phyloP scores from a whole-genome alignment of 306 rosid species.

The Fragaria ananassa region DNA sequence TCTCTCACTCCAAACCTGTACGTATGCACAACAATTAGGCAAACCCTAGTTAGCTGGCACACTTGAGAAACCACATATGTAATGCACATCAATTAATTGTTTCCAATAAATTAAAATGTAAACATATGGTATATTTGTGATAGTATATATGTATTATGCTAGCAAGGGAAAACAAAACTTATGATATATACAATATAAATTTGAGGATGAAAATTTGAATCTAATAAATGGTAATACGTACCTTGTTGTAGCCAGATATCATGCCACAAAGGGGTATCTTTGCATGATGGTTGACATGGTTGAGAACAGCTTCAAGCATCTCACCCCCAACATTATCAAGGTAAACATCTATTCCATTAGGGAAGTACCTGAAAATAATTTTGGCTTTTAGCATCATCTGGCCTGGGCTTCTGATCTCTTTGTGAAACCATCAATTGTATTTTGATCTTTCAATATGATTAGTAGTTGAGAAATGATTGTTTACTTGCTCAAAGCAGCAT shows the following conservation, averaged over 20 bases:
- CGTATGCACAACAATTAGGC: constrained; percentile 4
- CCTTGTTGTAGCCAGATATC: constrained; percentile 65
- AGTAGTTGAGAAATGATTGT: too few species aligned
- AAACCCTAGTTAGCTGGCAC: not conserved
- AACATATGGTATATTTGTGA: too few species aligned
- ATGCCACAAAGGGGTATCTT: constrained; percentile 56
- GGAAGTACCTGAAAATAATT: constrained; percentile 40
- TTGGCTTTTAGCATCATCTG: too few species aligned
- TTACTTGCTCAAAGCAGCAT: constrained; percentile 52
- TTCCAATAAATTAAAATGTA: too few species aligned
- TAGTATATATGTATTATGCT: too few species aligned
- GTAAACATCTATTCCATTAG: constrained; percentile 60
- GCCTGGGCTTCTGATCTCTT: too few species aligned
- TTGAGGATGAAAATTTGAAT: too few species aligned
- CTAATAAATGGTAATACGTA: not conserved
- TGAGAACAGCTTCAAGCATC: constrained; percentile 67
- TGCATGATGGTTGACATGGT: constrained; percentile 57
- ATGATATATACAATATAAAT: too few species aligned
- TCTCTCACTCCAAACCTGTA: constrained; percentile 56
- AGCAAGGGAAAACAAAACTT: too few species aligned
- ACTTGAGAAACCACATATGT: not conserved
- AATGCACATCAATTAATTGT: not conserved
- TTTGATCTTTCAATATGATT: too few species aligned
- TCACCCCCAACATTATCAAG: constrained; percentile 72
- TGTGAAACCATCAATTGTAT: too few species aligned